Evolutionary conservation across 2,329 filamentous ascomycete species (phyloP).

Genomic region (Chaetomium globosum): DNA sequence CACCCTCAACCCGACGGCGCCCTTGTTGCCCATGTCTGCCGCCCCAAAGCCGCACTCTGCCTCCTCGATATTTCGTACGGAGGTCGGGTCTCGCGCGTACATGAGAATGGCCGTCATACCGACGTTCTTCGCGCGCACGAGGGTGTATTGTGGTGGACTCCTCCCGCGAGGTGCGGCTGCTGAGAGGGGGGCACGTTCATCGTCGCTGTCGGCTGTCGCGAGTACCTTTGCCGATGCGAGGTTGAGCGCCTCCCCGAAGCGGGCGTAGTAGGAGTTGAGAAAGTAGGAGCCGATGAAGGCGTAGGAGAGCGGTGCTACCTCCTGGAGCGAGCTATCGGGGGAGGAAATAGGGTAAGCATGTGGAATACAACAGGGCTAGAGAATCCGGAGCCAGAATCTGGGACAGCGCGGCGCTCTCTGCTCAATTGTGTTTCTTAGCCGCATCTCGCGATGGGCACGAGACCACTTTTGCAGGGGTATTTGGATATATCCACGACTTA

Average conservation of each 20-base stretch:
- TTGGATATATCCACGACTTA: constrained; percentile 47
- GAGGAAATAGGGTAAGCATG: constrained; percentile 1
- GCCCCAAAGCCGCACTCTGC: constrained; percentile 83
- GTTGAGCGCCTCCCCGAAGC: constrained; percentile 71
- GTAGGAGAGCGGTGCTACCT: constrained; percentile 81
- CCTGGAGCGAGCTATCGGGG: constrained; percentile 72
- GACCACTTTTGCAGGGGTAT: neutral
- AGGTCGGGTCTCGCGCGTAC: constrained; percentile 68
- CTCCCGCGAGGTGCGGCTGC: neutral
- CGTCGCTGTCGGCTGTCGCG: constrained; percentile 25
- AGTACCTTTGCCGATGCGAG: constrained; percentile 59
- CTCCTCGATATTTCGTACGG: constrained; percentile 68
- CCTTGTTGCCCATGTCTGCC: constrained; percentile 93
- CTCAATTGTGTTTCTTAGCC: neutral
- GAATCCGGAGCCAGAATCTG: neutral
- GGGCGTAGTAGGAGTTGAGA: constrained; percentile 72
- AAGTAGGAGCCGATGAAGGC: constrained; percentile 84
- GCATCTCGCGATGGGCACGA: neutral
- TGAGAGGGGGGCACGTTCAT: constrained; percentile 32
- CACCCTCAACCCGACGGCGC: constrained; percentile 78
- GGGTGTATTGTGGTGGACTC: constrained; percentile 60
- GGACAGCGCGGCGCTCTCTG: neutral
- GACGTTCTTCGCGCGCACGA: constrained; percentile 71
- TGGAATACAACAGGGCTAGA: neutral
- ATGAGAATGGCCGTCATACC: constrained; percentile 91